phyloP scores from a whole-genome alignment of 192 early-diverging fungal genomes.

The Coemansia sp. region DNA sequence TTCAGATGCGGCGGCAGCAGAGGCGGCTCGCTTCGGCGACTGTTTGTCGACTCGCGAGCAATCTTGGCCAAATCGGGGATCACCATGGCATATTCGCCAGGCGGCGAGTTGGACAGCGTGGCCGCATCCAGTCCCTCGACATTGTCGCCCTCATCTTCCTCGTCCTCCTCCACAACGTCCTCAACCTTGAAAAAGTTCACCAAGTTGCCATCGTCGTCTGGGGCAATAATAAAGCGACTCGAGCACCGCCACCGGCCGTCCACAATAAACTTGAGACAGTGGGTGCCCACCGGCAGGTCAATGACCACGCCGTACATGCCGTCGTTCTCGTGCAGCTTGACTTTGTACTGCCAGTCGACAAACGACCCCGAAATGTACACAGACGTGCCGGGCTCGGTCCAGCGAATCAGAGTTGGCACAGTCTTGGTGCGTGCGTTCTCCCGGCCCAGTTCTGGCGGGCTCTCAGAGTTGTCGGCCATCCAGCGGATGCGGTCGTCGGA shows the following conservation, averaged over 20 bases:
- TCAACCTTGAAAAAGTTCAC: slow-evolving; percentile 95
- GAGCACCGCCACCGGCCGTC: slow-evolving; percentile 98
- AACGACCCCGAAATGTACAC: slow-evolving; percentile 96
- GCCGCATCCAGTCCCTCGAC: slow-evolving; percentile 54
- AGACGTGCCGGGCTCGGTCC: slow-evolving; percentile 67
- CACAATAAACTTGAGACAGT: slow-evolving; percentile 97
- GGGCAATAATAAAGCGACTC: slow-evolving; percentile 83
- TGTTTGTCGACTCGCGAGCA: slow-evolving; percentile 33
- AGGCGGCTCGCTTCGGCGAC: slow-evolving; percentile 67
- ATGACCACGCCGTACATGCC: slow-evolving; percentile 55
- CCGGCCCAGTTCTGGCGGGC: too few relatives aligned
- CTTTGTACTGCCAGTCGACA: slow-evolving; percentile 95
- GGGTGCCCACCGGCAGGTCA: slow-evolving; percentile 89
- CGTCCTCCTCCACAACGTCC: slow-evolving; percentile 52
- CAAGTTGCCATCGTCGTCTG: slow-evolving; percentile 91
- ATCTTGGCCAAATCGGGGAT: slow-evolving; percentile 59
- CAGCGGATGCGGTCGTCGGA: slow-evolving; percentile 41
- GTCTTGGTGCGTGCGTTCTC: slow-evolving; percentile 8
- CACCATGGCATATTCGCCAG: slow-evolving; percentile 60
- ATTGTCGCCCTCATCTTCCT: slow-evolving; percentile 47
- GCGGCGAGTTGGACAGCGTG: slow-evolving; percentile 59
- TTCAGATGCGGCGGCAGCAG: slow-evolving; percentile 89
- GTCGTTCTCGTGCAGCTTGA: slow-evolving; percentile 61
- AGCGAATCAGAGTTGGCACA: slow-evolving; percentile 89
- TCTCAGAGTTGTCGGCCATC: slow-evolving; percentile 15